Percentiles rank a stretch among this genome's conserved stretches.
These are phyloP conservation scores for Polysphondylium violaceum DNA, from an alignment of 78 protist genomes.

Conservation along the genomic window DNA sequence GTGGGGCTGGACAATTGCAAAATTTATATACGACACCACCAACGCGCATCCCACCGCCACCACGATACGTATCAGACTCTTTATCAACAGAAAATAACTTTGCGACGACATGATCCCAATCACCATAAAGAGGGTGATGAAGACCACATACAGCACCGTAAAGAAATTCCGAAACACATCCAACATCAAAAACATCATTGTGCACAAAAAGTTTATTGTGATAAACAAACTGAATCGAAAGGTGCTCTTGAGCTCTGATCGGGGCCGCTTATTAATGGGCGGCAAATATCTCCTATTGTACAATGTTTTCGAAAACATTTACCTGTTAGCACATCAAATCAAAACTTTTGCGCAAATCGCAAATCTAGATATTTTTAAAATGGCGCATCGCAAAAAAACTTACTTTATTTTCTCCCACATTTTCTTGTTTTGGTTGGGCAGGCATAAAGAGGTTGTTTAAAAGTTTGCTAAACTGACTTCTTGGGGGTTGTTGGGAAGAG, in stretches of 20 bases:
- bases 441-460: no score
- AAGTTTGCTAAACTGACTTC: no score
- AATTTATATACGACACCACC: not conserved
- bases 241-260: constrained; percentile 11
- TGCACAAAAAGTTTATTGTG: not conserved
- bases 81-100: constrained; percentile 11
- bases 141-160: constrained; percentile 2
- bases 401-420: not conserved
- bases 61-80: not conserved
- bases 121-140: constrained; percentile 6
- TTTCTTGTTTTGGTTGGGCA: no score
- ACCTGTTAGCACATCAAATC: not conserved
- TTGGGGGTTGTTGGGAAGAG: no score
- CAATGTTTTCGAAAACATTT: not conserved
- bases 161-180: not conserved
- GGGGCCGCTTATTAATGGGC: not conserved
- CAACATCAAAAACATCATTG: not conserved
- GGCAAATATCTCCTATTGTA: not conserved
- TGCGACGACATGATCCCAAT: not conserved
- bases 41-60: not conserved
- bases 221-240: constrained; percentile 17
- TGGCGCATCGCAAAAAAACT: not conserved
- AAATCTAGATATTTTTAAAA: not conserved
- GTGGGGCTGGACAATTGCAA: not conserved
- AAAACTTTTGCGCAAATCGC: not conserved